These are phyloP conservation scores for Beauveria asiatica DNA, from an alignment of 2,329 filamentous ascomycete species.

Conservation along the genomic window DNA sequence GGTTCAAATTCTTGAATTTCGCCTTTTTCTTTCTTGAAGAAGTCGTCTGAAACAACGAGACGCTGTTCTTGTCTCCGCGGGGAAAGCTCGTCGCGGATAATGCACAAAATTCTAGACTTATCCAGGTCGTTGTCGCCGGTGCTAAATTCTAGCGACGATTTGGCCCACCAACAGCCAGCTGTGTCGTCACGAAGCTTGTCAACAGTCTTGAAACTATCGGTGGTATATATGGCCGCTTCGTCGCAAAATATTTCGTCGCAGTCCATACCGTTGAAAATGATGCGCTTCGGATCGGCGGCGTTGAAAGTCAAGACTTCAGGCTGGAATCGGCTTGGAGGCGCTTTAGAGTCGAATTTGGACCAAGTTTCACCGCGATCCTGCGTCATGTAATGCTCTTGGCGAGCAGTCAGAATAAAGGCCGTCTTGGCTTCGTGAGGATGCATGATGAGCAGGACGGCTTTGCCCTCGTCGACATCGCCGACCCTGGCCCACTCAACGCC, in stretches of 20 bases:
- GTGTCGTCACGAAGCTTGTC: conserved; percentile 60
- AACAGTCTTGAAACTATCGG: conserved; percentile 70
- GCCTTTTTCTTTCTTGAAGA: conserved; percentile 51
- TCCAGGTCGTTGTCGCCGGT: conserved; percentile 59
- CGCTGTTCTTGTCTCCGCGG: conserved; percentile 65
- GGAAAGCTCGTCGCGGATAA: conserved; percentile 65
- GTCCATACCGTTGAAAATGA: conserved; percentile 72
- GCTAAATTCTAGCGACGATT: conserved; percentile 63
- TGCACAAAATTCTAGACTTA: conserved; percentile 67
- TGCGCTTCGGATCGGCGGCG: conserved; percentile 71
- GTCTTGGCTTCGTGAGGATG: conserved; percentile 71
- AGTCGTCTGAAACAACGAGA: conserved; percentile 74
- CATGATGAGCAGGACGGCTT: conserved; percentile 56
- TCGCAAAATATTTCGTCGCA: conserved; percentile 57
- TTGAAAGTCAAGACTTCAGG: conserved; percentile 62
- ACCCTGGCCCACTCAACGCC: conserved; percentile 68
- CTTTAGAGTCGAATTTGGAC: conserved; percentile 60
- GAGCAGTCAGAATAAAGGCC: conserved; percentile 69
- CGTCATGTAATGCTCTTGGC: conserved; percentile 71
- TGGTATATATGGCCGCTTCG: conserved; percentile 64
- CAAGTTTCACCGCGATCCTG: conserved; percentile 75
- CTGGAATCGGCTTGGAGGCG: conserved; percentile 46
- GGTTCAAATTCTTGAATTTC: conserved; percentile 62
- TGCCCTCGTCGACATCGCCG: conserved; percentile 53
- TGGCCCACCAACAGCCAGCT: conserved; percentile 80